Base-by-base conservation (phyloP, 2,329 filamentous ascomycete genomes). In the Apiospora rasikravindrae region DNA sequence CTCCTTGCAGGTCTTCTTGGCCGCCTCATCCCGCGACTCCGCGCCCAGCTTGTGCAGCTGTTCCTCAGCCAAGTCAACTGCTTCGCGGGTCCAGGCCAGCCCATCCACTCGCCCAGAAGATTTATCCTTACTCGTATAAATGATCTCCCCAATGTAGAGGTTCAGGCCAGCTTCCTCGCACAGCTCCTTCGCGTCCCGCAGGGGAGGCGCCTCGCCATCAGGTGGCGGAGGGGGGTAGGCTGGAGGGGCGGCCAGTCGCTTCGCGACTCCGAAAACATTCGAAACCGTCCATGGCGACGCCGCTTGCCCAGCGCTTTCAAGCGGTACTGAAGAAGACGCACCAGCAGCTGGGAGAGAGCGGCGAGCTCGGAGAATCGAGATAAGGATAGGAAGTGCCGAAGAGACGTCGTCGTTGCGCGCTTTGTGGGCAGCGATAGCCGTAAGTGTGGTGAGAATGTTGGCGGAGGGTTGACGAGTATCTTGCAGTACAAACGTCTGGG, bases 71-170 rank as follows among this genome's bases (percentile, higher is more conserved):
- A 93, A 84, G 76, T 95, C 92, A 44, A 97, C 94, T 37, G 93
- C 95, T 74, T 98, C 94, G 71, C 94, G 90, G 0, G 96, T 98
- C 96, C 96, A 98, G 7, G 91, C 91, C 1, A 98, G 86, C 0
- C 95, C 96, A 73, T 93, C 91, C 68, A 94, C 91, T 69, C 86
- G 84, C 24, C 80, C 81, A 4, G 79, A 73, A 4, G 85, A 83
- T 26, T 67, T 61, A 24, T 87, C 5, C 88, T 66, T 67, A 71
- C 71, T 89, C 0, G 94, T 89, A 81, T 93, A 98, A 44, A 98
- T 88, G 69, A 98, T 97, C 83, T 98, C 96, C 72, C 96, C 96
- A 74, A 98, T 96, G 82, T 98, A 96, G 33, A 95, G 88, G 86
- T 94, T 95, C 19, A 98, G 83, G 0, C 90, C 94, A 2, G 95